phyloP scores from a whole-genome alignment of 2,329 filamentous ascomycete genomes.

The Colletotrichum nymphaeae region DNA sequence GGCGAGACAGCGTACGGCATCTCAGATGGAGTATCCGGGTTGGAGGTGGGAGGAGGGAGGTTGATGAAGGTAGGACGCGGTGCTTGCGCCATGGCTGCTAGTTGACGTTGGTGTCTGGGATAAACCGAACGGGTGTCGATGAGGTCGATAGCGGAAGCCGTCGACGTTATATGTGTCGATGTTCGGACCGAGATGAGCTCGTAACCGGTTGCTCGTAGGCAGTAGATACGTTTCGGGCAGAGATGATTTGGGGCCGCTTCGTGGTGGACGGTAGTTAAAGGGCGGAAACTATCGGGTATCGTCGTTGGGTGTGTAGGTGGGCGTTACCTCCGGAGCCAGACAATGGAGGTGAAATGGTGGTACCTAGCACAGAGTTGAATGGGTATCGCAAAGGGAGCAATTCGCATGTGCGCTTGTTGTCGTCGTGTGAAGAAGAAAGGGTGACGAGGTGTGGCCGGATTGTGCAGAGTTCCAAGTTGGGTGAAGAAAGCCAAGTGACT shows the following conservation, averaged over 20 bases:
- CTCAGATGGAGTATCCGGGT: slow-evolving; percentile 88
- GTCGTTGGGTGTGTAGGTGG: background rate
- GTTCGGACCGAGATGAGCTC: background rate
- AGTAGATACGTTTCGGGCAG: background rate
- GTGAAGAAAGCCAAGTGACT: background rate
- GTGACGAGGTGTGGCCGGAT: background rate
- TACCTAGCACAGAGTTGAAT: background rate
- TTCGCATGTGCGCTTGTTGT: background rate
- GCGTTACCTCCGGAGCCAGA: background rate
- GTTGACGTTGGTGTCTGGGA: background rate
- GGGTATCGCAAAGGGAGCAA: background rate
- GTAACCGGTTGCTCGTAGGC: background rate
- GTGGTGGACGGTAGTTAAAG: slow-evolving; percentile 6
- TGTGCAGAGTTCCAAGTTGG: background rate
- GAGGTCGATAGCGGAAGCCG: background rate
- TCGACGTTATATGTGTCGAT: slow-evolving; percentile 3
- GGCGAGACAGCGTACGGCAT: slow-evolving; percentile 75
- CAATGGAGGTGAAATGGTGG: background rate
- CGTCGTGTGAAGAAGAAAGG: background rate
- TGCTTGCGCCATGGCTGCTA: slow-evolving; percentile 50
- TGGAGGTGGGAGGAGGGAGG: slow-evolving; percentile 83
- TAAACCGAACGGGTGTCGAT: background rate
- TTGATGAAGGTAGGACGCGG: slow-evolving; percentile 79
- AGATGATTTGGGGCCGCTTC: background rate
- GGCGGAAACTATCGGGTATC: background rate